Evolutionary conservation across 2,329 filamentous ascomycete genomes (phyloP), one percentile per base, ranked within the genome.

Genomic region (Aspergillus aculeatinus): DNA sequence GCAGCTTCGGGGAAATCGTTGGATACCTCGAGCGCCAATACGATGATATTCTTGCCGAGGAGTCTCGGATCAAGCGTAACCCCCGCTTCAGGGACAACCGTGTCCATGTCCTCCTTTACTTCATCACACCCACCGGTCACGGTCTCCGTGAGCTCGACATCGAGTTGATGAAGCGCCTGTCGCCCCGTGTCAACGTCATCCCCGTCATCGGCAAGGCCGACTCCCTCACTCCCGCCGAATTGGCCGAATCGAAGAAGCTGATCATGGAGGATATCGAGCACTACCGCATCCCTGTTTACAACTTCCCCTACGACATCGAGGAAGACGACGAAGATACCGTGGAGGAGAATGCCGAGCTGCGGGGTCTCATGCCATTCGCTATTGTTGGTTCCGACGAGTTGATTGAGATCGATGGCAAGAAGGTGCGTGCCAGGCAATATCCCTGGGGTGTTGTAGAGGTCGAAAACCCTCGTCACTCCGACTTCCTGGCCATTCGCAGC

Each of bases 241-340:
- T 99, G 65, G 95, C 95, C 68, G 95, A 99, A 81, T 98, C 94
- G 69, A 99, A 99, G 88, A 99, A 98, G 85, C 87, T 99, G 63
- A 93, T 99, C 74, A 99, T 99, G 95, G 95, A 99, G 83, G 95
- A 99, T 77, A 99, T 99, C 70, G 95, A 99, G 82, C 95, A 99
- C 81, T 99, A 99, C 84, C 90, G 95, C 76, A 99, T 99, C 70
- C 95, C 95, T 51, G 94, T 99, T 67, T 99, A 99, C 87, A 99
- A 99, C 86, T 99, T 99, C 85, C 95, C 95, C 53, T 99, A 99
- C 82, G 95, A 99, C 71, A 96, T 99, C 63, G 95, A 99, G 80
- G 95, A 99, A 83, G 95, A 99, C 71, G 95, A 99, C 68, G 95
- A 99, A 82, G 95, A 99, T 74, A 99, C 95, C 1, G 94, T 99